Evolutionary conservation across 164 flowering plant species (phyloP), one percentile per base, ranked within the genome.

Genomic region (Pachysandra terminalis): DNA sequence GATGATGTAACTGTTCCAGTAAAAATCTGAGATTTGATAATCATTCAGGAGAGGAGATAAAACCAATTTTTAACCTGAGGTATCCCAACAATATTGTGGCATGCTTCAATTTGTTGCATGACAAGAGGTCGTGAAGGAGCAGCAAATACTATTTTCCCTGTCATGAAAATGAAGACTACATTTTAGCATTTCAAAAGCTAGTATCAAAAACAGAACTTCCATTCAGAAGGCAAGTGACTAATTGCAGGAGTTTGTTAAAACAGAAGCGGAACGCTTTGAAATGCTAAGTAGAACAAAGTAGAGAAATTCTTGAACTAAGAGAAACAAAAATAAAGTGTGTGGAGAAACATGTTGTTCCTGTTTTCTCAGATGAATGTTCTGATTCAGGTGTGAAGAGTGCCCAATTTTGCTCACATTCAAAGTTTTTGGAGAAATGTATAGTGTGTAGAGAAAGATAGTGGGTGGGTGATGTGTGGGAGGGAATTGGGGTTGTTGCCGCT

Each of bases 61-160:
- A 37, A 53, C 51, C 15, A 21, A 35, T n/a, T 17, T 25, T 82
- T 79, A 78, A 87, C 98, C 77, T 90, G 97, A 65, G 98, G 90
- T 67, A 95, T 95, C 63, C 98, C 98, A 28, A 87, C 93, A 78
- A 89, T 83, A 74, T 89, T 92, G 78, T 95, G 98, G 78, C 98
- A 95, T 57, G 98, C 98, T 84, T 95, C 96, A 78, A 95, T 90
- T 68, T 95, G 98, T 77, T 95, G 98, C 83, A 82, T 54, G 56
- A 95, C 98, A 62, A 95, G 89, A n/a, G 97, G 96, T 55, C 96
- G 84, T 71, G 98, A 91, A 73, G 97, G 98, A 74, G 97, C 96
- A 71, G 96, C 79, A 81, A 95, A 95, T 45, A 95, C 91, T 57
- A 95, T 89, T 78, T 95, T 91, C 24, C 98, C 96, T 90, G 80